A percentile compares a stretch with the other conserved stretches of the same genome.
phyloP scores from a whole-genome alignment of 345 rosid species.

The Moringa oleifera region DNA sequence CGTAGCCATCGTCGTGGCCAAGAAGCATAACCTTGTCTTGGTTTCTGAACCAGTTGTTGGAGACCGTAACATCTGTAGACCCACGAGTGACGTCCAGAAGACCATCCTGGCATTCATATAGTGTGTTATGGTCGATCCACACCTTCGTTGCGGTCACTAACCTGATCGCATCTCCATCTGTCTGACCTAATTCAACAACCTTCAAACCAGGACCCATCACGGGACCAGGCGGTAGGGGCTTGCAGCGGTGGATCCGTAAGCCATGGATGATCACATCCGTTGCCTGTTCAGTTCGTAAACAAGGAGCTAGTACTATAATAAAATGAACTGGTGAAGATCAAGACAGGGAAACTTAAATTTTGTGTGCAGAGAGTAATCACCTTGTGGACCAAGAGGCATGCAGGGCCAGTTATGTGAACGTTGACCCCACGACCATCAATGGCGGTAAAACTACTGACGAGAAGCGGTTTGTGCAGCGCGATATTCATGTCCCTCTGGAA shows the following conservation, averaged over 20 bases:
- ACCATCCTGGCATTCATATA: constrained; percentile 42
- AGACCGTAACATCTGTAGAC: constrained; percentile 37
- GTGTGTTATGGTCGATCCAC: constrained; percentile 59
- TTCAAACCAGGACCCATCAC: constrained; percentile 38
- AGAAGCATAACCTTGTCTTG: constrained; percentile 68
- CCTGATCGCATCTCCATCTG: constrained; percentile 55
- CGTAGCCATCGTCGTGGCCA: constrained; percentile 52
- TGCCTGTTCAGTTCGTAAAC: no score
- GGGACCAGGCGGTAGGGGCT: constrained; percentile 34
- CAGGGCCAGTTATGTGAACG: constrained; percentile 49
- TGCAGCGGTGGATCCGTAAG: constrained; percentile 60
- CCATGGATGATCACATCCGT: constrained; percentile 72
- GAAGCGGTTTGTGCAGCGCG: constrained; percentile 44
- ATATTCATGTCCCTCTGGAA: constrained; percentile 58
- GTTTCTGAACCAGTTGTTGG: constrained; percentile 52
- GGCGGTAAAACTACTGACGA: constrained; percentile 61
- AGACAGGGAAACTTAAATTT: no score
- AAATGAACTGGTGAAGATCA: no score
- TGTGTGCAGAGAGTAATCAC: constrained; percentile 7
- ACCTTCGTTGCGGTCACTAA: constrained; percentile 37
- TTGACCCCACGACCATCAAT: constrained; percentile 63
- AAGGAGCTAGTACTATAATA: no score
- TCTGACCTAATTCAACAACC: constrained; percentile 22
- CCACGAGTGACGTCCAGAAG: constrained; percentile 51
- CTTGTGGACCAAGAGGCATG: constrained; percentile 51